Evolutionary conservation across 768 basidiomycete species (phyloP), one percentile per base, ranked within the genome.

Genomic region (Termitomyces sp.): DNA sequence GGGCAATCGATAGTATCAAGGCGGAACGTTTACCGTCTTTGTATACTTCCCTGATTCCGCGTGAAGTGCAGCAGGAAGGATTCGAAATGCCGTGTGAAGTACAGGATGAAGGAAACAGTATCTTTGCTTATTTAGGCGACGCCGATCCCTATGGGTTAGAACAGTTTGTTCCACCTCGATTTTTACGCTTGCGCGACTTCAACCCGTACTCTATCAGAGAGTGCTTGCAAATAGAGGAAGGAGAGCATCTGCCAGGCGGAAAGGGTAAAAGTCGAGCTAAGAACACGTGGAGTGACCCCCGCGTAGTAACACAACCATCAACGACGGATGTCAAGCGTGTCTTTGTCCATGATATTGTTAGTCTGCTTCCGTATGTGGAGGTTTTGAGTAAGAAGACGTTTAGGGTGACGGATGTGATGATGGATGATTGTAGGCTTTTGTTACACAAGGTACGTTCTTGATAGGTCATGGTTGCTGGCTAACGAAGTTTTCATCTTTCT

Each of bases 341-440:
- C 33, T 83, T 83, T 63, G 69, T 66, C 58, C 64, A 78, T 50
- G 78, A 82, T 62, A 76, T 83, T 57, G 72, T 75, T 49, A 80
- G 77, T 62, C 75, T 68, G 54, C 67, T 84, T 61, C 79, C 83
- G 9, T 83, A 83, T 63, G 76, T 77, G 48, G 81, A 83, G 68
- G 72, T 79, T 23, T 68, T 81, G 33, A 83, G 79, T 63, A 67
- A 77, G 64, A 77, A 82, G 55, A 70, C 67, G 20, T 81, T 77
- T 60, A 75, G 79, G 62, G 77, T 81, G 46, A 81, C 79, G 52
- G 81, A 82, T 67, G 81, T 80, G 53, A 83, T 82, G 82, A 79
- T 83, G 76, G 83, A 83, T 66, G 81, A 81, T 62, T 75, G 73
- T 61, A 67, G 81, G 59, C 61, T 84, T 52, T 67, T 83, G 58